Percentiles rank a stretch among this genome's conserved stretches.
Conservation (phyloP, 2,329 filamentous ascomycete species). For the Pseudogymnoascus sp. region DNA sequence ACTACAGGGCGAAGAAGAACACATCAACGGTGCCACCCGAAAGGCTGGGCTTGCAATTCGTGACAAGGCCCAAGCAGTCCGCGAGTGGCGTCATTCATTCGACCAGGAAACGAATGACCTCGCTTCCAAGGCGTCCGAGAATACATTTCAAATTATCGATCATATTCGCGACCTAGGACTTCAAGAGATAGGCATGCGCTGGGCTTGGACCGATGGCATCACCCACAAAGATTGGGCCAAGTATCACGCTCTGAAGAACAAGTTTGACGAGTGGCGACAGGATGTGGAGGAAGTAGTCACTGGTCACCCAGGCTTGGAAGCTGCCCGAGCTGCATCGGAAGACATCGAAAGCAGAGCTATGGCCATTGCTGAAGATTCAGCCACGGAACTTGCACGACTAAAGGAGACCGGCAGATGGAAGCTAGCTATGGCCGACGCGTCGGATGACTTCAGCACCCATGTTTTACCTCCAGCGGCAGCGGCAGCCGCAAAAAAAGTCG, state of each 20-base stretch:
- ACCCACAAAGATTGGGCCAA: conserved; percentile 97
- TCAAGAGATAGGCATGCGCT: conserved; percentile 65
- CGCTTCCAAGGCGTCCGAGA: conserved; percentile 49
- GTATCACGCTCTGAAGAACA: conserved; percentile 78
- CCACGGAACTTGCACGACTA: conserved; percentile 68
- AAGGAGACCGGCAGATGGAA: conserved; percentile 85
- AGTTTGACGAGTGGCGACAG: conserved; percentile 75
- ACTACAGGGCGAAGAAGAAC: conserved; percentile 44
- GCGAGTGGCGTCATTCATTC: conserved; percentile 53
- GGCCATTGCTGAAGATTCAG: conserved; percentile 67
- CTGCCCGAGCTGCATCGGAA: conserved; percentile 58
- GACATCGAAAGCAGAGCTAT: conserved; percentile 73
- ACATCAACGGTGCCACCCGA: conserved; percentile 44
- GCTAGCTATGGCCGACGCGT: conserved; percentile 62
- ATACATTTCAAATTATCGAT: conserved; percentile 60
- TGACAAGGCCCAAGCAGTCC: conserved; percentile 53
- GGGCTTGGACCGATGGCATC: conserved; percentile 92
- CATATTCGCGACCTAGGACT: conserved; percentile 59
- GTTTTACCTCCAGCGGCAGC: conserved; percentile 50
- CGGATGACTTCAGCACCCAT: conserved; percentile 69
- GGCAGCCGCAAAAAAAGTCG: conserved; percentile 29
- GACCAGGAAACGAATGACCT: conserved; percentile 48
- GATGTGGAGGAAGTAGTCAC: conserved; percentile 72
- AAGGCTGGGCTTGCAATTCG: conserved; percentile 53
- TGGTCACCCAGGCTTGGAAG: conserved; percentile 59